phyloP scores from a whole-genome alignment of 164 flowering plant genomes.

The Platanus orientalis region DNA sequence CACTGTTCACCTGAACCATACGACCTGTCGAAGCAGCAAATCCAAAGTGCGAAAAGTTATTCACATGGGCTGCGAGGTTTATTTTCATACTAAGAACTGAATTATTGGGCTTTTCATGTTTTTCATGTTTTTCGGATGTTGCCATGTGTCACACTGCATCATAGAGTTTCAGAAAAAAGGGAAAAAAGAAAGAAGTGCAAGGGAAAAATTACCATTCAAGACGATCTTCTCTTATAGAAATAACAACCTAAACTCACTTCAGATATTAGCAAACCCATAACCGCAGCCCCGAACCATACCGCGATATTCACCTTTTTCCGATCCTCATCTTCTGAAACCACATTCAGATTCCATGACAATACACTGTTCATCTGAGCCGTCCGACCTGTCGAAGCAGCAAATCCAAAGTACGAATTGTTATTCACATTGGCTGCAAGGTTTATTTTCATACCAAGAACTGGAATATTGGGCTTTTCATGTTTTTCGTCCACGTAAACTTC shows the following conservation, averaged over 20 bases:
- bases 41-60: constrained; percentile 47
- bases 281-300: no score
- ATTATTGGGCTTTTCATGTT: constrained; percentile 24
- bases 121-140: no score
- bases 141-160: no score
- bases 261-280: no score
- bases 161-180: no score
- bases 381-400: constrained; percentile 59
- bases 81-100: constrained; percentile 31
- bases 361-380: constrained; percentile 44
- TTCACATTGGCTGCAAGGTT: constrained; percentile 27
- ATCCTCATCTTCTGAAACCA: constrained; percentile 22
- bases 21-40: constrained; percentile 64
- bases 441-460: constrained; percentile 26
- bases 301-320: constrained; percentile 12
- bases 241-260: no score
- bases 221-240: no score
- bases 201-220: no score
- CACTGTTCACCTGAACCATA: constrained; percentile 43
- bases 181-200: no score
- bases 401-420: constrained; percentile 52
- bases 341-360: constrained; percentile 44
- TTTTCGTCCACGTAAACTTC: constrained; percentile 41
- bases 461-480: constrained; percentile 26
- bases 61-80: constrained; percentile 25